Evolutionary conservation across 164 flowering plant species (phyloP), one percentile per base, ranked within the genome.

Genomic region (Macadamia integrifolia): DNA sequence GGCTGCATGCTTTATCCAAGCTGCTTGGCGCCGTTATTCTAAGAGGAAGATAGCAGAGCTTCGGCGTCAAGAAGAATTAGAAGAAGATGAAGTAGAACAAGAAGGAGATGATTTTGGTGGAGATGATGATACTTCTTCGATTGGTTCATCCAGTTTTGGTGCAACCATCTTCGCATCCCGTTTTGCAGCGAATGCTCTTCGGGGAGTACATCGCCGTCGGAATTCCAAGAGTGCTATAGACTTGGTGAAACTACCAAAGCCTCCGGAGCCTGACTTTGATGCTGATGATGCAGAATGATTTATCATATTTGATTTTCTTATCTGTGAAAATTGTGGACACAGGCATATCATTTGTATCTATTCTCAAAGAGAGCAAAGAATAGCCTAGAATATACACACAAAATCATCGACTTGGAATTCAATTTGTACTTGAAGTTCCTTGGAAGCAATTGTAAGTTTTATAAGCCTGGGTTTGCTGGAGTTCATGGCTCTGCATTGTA

Each of bases 1-100:
- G 99, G 97, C 99, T 40, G 97, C 99, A 9, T 91, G 97, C 78
- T 92, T 95, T 55, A 89, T 95, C 62, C 99, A 95, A 77, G 96
- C 94, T 8, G 99, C 99, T 10, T 95, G 98, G 99, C 80, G 97
- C 0, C 82, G 98, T 5, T 83, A 92, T 76, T 80, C 84, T 60
- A 95, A 89, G 81, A 86, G 94, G 76, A 95, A 92, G 76, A 74
- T 40, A 12, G 64, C 83, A 78, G 97, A 93, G 72, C 80, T 79
- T 46, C 83, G 79, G 0, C 84, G 88, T 13, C 84, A 76, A 72
- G 90, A 91, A 66, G 96, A 86, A 28, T 88, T 81, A 71, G 96
- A 78, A 46, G 50, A 46, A 11, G 50, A 46, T 3, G 50, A 1
- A 8, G 35, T 35, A 66, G 96, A 86, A 28, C 88, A 82, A 71